phyloP scores from a whole-genome alignment of 177 flowering plant species.

The Vitis hybrid region DNA sequence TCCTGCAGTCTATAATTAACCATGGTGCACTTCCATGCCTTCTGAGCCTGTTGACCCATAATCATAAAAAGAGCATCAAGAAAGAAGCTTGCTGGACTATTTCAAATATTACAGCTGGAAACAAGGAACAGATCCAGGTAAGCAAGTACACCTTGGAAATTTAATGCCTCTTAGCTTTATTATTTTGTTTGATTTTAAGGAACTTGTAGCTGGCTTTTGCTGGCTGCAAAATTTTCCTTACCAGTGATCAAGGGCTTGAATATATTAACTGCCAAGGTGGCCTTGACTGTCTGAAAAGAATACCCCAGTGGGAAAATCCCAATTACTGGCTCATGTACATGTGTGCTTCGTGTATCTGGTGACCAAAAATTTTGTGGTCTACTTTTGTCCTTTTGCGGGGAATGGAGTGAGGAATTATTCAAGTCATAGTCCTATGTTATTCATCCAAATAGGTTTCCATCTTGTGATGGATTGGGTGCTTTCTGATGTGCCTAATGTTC shows the following conservation, averaged over 20 bases:
- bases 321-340: background rate
- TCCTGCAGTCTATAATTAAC: conserved; percentile 51
- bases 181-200: background rate
- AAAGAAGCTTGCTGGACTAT: conserved; percentile 93
- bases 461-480: background rate
- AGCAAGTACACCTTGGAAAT: background rate
- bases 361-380: background rate
- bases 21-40: conserved; percentile 70
- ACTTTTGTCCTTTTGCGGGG: background rate
- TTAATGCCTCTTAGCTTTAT: too few species aligned
- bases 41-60: conserved; percentile 60
- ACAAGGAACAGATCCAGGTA: conserved; percentile 82
- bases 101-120: conserved; percentile 90
- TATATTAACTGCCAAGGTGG: background rate
- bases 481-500: background rate
- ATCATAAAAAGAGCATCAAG: conserved; percentile 84
- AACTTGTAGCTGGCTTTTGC: background rate
- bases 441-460: background rate
- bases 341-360: background rate
- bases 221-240: background rate
- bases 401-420: background rate
- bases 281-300: too few species aligned
- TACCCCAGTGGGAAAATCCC: background rate
- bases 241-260: background rate
- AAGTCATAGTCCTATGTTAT: background rate